Evolutionary conservation across 2,329 filamentous ascomycete genomes (phyloP).

Genomic region (Fusarium falciforme): DNA sequence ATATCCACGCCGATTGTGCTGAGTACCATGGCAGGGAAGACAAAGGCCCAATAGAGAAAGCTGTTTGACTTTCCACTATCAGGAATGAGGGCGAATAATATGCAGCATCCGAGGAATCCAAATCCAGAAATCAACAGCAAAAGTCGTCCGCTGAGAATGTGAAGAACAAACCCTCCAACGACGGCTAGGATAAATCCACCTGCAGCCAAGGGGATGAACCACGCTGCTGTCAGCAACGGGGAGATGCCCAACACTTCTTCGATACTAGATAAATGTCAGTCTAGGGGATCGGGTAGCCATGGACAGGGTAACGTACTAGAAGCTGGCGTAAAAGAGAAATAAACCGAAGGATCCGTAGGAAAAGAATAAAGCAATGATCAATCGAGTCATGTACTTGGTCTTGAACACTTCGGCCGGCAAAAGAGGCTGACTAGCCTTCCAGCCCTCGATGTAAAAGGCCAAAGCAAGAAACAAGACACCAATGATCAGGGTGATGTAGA

Average conservation of each 20-base stretch:
- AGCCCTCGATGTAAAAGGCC: constrained; percentile 78
- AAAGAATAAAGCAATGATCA: constrained; percentile 71
- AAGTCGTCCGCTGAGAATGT: constrained; percentile 71
- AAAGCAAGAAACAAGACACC: constrained; percentile 69
- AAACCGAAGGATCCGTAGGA: constrained; percentile 76
- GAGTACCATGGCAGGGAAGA: constrained; percentile 77
- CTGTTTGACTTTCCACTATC: constrained; percentile 52
- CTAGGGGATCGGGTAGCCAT: accelerated
- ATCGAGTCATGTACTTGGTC: constrained; percentile 74
- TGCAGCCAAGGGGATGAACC: constrained; percentile 74
- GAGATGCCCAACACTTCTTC: constrained; percentile 68
- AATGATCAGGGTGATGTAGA: constrained; percentile 72
- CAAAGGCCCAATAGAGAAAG: constrained; percentile 74
- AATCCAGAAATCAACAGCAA: constrained; percentile 71
- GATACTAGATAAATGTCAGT: constrained; percentile 57
- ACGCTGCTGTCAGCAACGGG: constrained; percentile 73
- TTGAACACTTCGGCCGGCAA: constrained; percentile 77
- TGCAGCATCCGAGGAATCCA: constrained; percentile 67
- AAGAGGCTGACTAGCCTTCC: constrained; percentile 74
- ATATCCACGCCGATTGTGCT: constrained; percentile 81
- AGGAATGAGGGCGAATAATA: constrained; percentile 75
- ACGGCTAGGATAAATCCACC: constrained; percentile 75
- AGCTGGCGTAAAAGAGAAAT: constrained; percentile 76
- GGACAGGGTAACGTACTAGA: constrained; percentile 62
- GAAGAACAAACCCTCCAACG: constrained; percentile 73